Percentiles rank a stretch among this genome's conserved stretches.
Conservation (phyloP, 805 yeast genomes). For the Wickerhamiella sorbophila region DNA sequence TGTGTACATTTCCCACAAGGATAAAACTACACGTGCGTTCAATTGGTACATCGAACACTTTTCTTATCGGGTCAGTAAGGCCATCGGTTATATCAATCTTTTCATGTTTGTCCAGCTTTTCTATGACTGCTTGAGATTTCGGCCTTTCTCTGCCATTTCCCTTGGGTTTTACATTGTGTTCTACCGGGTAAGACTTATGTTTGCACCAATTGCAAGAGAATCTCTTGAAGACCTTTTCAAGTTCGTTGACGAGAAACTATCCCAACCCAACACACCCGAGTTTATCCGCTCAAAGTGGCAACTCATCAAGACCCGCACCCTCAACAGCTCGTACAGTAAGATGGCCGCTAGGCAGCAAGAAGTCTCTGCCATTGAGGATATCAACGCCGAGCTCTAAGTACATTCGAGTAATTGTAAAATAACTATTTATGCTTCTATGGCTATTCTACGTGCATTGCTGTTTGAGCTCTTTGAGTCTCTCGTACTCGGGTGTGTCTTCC, state of each 20-base stretch:
- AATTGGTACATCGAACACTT: not conserved
- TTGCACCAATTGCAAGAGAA: conserved; percentile 49
- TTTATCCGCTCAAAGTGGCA: conserved; percentile 35
- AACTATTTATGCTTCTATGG: too few species aligned
- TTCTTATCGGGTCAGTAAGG: conserved; percentile 3
- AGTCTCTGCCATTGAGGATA: conserved; percentile 13
- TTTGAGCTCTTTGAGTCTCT: conserved; percentile 1
- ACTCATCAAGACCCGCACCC: conserved; percentile 25
- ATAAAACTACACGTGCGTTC: not conserved
- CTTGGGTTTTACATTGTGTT: conserved; percentile 39
- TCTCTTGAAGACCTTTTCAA: conserved; percentile 50
- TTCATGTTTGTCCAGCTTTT: conserved; percentile 29
- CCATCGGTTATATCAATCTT: conserved; percentile 38
- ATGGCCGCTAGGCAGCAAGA: conserved; percentile 8
- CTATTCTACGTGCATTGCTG: too few species aligned
- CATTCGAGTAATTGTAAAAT: not conserved
- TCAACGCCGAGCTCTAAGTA: conserved; percentile 4
- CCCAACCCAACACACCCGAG: conserved; percentile 37
- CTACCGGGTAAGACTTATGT: conserved; percentile 59
- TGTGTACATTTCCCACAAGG: not conserved
- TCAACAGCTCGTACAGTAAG: conserved; percentile 9
- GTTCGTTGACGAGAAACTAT: conserved; percentile 38
- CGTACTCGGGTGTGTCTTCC: conserved; percentile 6
- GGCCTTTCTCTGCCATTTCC: conserved; percentile 46
- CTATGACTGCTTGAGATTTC: conserved; percentile 39